Conservation (phyloP, 1,284 basidiomycete species). For the Xerocomus amazonicus region DNA sequence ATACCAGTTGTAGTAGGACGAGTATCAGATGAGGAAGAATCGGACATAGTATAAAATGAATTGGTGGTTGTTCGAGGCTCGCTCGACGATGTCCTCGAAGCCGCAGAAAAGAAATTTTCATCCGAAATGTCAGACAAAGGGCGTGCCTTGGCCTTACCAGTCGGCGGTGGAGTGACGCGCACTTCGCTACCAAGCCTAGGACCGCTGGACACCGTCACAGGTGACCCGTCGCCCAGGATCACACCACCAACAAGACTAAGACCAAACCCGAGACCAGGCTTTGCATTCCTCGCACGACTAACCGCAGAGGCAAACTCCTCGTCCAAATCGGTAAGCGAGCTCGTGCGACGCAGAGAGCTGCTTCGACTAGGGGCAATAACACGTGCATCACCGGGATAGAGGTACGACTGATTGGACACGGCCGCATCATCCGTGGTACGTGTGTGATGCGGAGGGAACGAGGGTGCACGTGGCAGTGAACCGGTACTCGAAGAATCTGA, state of each 20-base stretch:
- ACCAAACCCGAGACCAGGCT: constrained; percentile 46
- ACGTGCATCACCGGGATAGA: constrained; percentile 65
- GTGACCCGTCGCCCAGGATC: constrained; percentile 42
- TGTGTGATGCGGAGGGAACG: constrained; percentile 51
- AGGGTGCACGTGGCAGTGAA: constrained; percentile 37
- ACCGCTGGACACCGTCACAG: constrained; percentile 51
- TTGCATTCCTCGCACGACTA: constrained; percentile 41
- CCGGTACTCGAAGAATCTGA: constrained; percentile 41
- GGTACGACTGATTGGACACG: constrained; percentile 56
- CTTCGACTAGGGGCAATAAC: constrained; percentile 64
- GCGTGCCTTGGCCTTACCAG: constrained; percentile 40
- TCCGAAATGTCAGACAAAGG: constrained; percentile 46
- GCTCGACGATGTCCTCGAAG: constrained; percentile 34
- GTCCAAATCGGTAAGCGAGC: constrained; percentile 72
- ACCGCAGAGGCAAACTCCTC: constrained; percentile 58
- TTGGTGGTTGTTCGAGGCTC: constrained; percentile 34
- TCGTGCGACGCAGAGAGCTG: constrained; percentile 61
- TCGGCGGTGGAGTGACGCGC: constrained; percentile 61
- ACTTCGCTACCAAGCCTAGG: constrained; percentile 48
- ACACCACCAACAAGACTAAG: constrained; percentile 38
- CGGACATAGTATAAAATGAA: constrained; percentile 32
- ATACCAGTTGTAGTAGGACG: constrained; percentile 33
- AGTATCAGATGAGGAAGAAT: constrained; percentile 28
- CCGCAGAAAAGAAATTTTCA: constrained; percentile 58
- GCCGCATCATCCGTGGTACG: constrained; percentile 68